Evolutionary conservation across 2,329 filamentous ascomycete genomes (phyloP).

Genomic region (Paraphaeosphaeria minitans): DNA sequence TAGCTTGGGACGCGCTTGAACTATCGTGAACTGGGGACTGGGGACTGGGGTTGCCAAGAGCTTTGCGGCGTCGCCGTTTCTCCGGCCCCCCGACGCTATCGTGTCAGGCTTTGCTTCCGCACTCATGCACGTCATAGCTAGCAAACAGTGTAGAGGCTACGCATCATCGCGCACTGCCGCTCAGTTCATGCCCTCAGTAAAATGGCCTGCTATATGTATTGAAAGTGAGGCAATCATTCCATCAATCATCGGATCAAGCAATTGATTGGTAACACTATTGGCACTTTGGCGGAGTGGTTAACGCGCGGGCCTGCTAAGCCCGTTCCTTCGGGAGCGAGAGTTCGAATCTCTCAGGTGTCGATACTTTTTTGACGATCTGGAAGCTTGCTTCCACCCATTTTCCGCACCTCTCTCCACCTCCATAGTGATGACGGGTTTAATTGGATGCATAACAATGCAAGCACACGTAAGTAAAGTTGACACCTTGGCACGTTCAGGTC

Average conservation of each 20-base stretch:
- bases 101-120: background rate
- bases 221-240: rapidly evolving
- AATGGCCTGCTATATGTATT: background rate
- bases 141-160: background rate
- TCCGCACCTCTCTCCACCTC: too few species aligned
- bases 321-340: background rate
- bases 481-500: too few species aligned
- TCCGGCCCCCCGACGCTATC: background rate
- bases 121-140: background rate
- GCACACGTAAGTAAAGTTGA: too few species aligned
- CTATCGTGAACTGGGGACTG: background rate
- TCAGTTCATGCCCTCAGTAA: background rate
- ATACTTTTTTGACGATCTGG: background rate
- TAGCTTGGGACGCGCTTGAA: background rate
- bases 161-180: background rate
- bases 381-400: too few species aligned
- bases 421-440: too few species aligned
- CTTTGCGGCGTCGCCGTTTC: background rate
- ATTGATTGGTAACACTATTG: background rate
- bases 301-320: slow-evolving; percentile 1
- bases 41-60: background rate
- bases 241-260: background rate
- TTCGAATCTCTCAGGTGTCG: background rate
- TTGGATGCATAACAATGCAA: too few species aligned
- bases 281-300: background rate